Evolutionary conservation across 306 rosid genomes (phyloP), one percentile per base, ranked within the genome.

Genomic region (Prunus campanulata): DNA sequence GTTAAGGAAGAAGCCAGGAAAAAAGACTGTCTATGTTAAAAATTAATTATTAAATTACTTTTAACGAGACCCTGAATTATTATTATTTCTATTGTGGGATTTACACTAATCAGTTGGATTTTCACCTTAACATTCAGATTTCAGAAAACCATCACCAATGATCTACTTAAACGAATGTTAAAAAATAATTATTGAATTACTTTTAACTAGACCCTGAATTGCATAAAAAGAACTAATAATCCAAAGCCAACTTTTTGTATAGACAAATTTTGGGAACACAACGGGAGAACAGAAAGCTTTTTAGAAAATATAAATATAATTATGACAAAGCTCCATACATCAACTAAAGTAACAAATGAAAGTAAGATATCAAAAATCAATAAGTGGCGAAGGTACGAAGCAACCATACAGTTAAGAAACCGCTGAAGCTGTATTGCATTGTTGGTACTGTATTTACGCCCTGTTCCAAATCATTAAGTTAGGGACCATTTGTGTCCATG

Each of bases 401-500:
- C 72, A 75, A 74, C 32, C 93, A 71, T 90, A 94, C 98, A 19
- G 97, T 92, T 72, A 90, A 81, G 89, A 94, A 94, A 44, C 98
- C 98, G 79, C 98, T 92, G 86, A 81, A 75, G 93, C 96, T 94
- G 90, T 92, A 94, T 42, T 94, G 98, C 98, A 87, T 90, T 74
- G 96, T 92, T 44, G 97, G 95, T 74, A 94, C 71, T 51, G 84
- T 63, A 83, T 78, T 92, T 67, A 85, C 88, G 44, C 97, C 96
- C 82, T 89, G 82, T 64, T 90, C 92, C 96, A 94, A 83, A 84
- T 94, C 98, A 79, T 90, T 83, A 54, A 94, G 88, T 84, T 83
- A 94, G 71, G 98, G 95, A 51, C 98, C 98, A 85, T 89, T 94
- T 47, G 88, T 87, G 70, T 94, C 98, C 98, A 94, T 94, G 85